Conservation (phyloP, 208 protist genomes). For the Crithidia mellificae region DNA sequence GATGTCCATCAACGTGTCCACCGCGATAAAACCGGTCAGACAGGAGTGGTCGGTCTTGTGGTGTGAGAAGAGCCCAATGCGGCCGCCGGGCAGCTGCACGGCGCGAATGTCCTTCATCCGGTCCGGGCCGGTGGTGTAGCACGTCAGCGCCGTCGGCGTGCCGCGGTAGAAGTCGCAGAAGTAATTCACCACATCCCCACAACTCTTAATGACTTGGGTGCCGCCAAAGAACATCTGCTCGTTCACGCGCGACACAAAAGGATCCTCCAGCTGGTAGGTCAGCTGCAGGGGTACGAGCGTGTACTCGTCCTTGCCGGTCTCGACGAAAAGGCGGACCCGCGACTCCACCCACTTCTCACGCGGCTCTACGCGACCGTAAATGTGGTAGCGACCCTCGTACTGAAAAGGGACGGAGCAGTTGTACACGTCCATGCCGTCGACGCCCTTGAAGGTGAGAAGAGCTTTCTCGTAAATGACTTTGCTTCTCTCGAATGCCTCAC, state of each 20-base stretch:
- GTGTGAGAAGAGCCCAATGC: slow-evolving; percentile 61
- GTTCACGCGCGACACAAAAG: slow-evolving; percentile 52
- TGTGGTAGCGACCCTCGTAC: slow-evolving; percentile 41
- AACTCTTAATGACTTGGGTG: slow-evolving; percentile 51
- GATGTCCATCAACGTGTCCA: slow-evolving; percentile 47
- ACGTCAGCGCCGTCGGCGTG: slow-evolving; percentile 31
- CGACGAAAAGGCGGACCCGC: slow-evolving; percentile 42
- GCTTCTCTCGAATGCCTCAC: slow-evolving; percentile 43
- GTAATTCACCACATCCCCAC: slow-evolving; percentile 46
- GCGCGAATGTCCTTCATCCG: slow-evolving; percentile 72
- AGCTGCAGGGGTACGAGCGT: slow-evolving; percentile 45
- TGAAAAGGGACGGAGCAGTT: slow-evolving; percentile 60
- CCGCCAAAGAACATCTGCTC: slow-evolving; percentile 53
- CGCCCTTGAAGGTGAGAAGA: slow-evolving; percentile 49
- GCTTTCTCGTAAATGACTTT: slow-evolving; percentile 40
- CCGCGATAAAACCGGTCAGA: slow-evolving; percentile 53
- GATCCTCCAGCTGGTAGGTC: slow-evolving; percentile 53
- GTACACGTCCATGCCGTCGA: slow-evolving; percentile 58
- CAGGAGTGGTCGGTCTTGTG: slow-evolving; percentile 46
- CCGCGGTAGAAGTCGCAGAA: slow-evolving; percentile 62
- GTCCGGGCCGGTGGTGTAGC: slow-evolving; percentile 57
- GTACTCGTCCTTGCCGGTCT: slow-evolving; percentile 55
- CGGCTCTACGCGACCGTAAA: slow-evolving; percentile 52
- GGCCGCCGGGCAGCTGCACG: slow-evolving; percentile 40
- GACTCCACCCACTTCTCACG: slow-evolving; percentile 59